Conservation (phyloP, 177 flowering plant species). For the Vitis hybrid region DNA sequence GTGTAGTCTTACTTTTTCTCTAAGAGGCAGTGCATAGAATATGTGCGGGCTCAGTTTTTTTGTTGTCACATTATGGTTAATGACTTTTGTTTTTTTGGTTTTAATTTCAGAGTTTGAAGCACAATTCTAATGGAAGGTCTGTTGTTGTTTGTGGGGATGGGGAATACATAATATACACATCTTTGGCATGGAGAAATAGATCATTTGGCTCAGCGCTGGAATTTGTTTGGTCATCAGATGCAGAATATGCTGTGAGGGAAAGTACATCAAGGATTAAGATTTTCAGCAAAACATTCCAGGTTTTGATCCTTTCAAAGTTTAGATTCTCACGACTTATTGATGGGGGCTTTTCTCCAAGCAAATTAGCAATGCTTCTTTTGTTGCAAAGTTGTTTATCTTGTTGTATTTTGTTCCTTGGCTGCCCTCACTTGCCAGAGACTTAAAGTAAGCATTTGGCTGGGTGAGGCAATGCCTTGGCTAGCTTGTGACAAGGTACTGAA, state of each 20-base stretch:
- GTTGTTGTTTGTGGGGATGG: constrained; percentile 99
- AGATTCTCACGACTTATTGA: no score
- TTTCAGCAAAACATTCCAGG: constrained; percentile 84
- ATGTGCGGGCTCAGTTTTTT: neutral
- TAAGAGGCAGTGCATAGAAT: neutral
- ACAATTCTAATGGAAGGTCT: constrained; percentile 94
- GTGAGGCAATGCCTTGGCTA: no score
- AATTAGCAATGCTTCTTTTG: no score
- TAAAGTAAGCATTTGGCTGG: no score
- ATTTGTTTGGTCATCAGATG: constrained; percentile 93
- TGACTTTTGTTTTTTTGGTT: neutral
- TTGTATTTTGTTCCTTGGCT: no score
- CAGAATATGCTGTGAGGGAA: constrained; percentile 92
- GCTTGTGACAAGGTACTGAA: no score
- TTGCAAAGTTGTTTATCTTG: no score
- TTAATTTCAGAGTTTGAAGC: constrained; percentile 80
- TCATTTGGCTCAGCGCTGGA: constrained; percentile 96
- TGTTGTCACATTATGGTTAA: neutral
- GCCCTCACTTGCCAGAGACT: no score
- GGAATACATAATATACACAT: constrained; percentile 86
- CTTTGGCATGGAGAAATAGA: constrained; percentile 96
- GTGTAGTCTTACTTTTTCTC: no score
- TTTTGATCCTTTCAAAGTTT: constrained; percentile 20
- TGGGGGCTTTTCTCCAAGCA: no score
- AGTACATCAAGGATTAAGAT: constrained; percentile 89